A percentile compares a stretch with the other conserved stretches of the same genome.
These are phyloP conservation scores for Alectoria sarmentosa DNA, from an alignment of 495 filamentous ascomycete genomes.

Conservation along the genomic window DNA sequence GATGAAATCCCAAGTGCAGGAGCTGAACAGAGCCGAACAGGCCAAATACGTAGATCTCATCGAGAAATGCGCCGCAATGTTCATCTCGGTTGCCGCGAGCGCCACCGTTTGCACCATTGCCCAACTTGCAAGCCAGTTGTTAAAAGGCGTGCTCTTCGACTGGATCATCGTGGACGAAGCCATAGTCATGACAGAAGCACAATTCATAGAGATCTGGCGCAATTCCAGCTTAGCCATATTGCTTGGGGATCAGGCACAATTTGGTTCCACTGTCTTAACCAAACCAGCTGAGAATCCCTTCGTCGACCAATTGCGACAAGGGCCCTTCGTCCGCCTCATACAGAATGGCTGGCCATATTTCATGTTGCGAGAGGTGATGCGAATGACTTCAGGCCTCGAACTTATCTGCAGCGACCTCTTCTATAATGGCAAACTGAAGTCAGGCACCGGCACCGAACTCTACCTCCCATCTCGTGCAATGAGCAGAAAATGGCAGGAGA, in stretches of 20 bases:
- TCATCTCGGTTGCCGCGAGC: neutral
- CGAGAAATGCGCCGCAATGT: neutral
- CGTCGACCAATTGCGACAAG: neutral
- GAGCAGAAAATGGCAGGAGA: neutral
- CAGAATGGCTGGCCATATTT: neutral
- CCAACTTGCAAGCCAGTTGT: neutral
- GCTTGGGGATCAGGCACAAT: neutral
- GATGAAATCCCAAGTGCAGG: neutral
- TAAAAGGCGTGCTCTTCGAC: neutral
- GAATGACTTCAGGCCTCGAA: neutral
- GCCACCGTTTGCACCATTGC: neutral
- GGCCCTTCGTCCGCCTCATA: neutral
- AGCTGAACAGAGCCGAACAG: neutral
- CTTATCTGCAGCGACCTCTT: neutral
- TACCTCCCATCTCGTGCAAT: neutral
- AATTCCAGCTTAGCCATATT: accelerated
- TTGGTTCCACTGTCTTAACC: neutral
- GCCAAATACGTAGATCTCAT: neutral
- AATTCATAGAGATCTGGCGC: neutral
- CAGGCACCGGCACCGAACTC: neutral
- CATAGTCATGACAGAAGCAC: neutral
- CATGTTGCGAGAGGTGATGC: neutral
- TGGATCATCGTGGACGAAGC: neutral
- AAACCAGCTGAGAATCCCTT: neutral
- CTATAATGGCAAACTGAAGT: neutral